A percentile compares a stretch with the other conserved stretches of the same genome.
Conservation (phyloP, 1,284 basidiomycete genomes). For the Laetiporus sulphureus region DNA sequence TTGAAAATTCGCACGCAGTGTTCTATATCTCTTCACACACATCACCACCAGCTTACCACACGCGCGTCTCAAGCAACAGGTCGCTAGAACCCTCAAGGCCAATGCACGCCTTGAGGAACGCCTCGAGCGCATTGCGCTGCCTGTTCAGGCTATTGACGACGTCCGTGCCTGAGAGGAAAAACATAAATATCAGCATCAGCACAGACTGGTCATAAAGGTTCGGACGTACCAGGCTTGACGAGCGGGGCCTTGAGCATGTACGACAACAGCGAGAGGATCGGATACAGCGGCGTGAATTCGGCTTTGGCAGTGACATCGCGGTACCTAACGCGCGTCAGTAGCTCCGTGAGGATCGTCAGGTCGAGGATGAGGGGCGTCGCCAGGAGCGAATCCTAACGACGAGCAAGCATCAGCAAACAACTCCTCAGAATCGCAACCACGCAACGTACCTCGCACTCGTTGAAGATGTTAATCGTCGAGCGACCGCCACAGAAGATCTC, state of each 20-base stretch:
- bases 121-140: slow-evolving; percentile 92
- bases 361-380: slow-evolving; percentile 96
- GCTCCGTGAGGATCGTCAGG: slow-evolving; percentile 88
- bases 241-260: slow-evolving; percentile 98
- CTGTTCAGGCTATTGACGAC: slow-evolving; percentile 95
- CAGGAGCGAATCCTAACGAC: slow-evolving; percentile 88
- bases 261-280: slow-evolving; percentile 82
- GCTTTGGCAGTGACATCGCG: slow-evolving; percentile 44
- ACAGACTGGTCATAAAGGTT: background rate
- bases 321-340: slow-evolving; percentile 91
- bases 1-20: no score
- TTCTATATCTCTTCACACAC: no score
- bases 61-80: slow-evolving; percentile 79
- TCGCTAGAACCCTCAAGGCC: slow-evolving; percentile 81
- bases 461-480: slow-evolving; percentile 90
- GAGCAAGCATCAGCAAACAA: slow-evolving; percentile 14
- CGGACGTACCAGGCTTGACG: slow-evolving; percentile 82
- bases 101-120: slow-evolving; percentile 89
- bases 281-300: slow-evolving; percentile 80
- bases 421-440: slow-evolving; percentile 1
- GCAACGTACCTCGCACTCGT: slow-evolving; percentile 78
- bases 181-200: background rate
- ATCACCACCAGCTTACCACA: slow-evolving; percentile 72
- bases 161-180: slow-evolving; percentile 50
- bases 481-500: slow-evolving; percentile 84